Evolutionary conservation across 1,139 yeast species (phyloP).

Genomic region (Sporopachydermia cereana): DNA sequence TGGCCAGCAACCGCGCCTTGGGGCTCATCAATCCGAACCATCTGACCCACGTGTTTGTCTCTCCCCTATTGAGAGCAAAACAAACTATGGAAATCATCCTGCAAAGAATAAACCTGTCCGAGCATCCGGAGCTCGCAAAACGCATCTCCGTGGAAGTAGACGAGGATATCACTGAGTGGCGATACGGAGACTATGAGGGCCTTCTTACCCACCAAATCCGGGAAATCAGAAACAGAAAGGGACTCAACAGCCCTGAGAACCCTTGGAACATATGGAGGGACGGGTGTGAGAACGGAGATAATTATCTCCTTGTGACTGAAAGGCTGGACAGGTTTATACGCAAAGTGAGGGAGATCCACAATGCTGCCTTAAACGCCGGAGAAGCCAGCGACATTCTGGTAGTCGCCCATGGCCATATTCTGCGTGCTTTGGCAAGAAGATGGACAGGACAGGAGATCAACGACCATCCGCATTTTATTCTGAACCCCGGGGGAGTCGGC

Average conservation of each 20-base stretch:
- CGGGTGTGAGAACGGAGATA: constrained; percentile 89
- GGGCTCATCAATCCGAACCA: constrained; percentile 47
- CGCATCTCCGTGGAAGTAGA: constrained; percentile 30
- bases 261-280: constrained; percentile 85
- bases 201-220: constrained; percentile 54
- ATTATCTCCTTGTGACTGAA: constrained; percentile 45
- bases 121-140: constrained; percentile 25
- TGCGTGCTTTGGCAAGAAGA: constrained; percentile 79
- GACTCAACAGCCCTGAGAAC: constrained; percentile 36
- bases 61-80: constrained; percentile 74
- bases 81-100: constrained; percentile 55
- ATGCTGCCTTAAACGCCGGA: constrained; percentile 40
- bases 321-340: constrained; percentile 62
- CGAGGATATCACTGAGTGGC: constrained; percentile 82
- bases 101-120: constrained; percentile 35
- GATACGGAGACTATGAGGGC: constrained; percentile 93
- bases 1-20: constrained; percentile 23
- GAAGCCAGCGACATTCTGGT: constrained; percentile 62
- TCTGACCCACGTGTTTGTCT: constrained; percentile 54
- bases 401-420: constrained; percentile 88
- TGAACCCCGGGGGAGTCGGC: constrained; percentile 95
- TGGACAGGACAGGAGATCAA: constrained; percentile 59
- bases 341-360: constrained; percentile 51
- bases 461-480: constrained; percentile 63
- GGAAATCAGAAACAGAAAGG: constrained; percentile 45